These are phyloP conservation scores for Voacanga thouarsii DNA, from an alignment of 257 asterid genomes.

Conservation along the genomic window DNA sequence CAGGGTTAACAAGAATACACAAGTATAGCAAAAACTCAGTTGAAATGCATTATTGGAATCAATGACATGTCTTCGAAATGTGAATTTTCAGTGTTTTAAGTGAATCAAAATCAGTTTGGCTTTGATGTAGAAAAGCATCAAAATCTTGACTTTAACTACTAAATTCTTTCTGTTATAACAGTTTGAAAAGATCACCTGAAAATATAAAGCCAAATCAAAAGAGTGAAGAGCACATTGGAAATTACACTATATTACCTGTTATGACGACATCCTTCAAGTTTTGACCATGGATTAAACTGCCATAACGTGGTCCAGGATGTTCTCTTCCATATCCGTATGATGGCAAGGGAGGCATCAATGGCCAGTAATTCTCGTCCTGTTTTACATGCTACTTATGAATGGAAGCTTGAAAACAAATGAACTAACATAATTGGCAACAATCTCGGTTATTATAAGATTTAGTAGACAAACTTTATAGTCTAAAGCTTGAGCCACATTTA, in stretches of 20 bases:
- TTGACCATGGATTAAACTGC: constrained; percentile 94
- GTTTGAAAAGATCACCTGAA: background rate
- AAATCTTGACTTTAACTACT: background rate
- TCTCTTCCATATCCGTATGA: constrained; percentile 94
- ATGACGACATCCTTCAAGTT: constrained; percentile 79
- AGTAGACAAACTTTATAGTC: background rate
- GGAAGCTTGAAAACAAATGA: background rate
- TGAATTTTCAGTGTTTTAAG: background rate
- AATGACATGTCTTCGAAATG: background rate
- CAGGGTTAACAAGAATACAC: background rate
- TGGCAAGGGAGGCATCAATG: constrained; percentile 93
- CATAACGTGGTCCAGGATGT: constrained; percentile 77
- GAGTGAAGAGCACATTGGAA: background rate
- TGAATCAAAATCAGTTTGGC: background rate
- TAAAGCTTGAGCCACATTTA: background rate
- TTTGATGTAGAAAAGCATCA: background rate
- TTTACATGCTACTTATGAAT: constrained; percentile 22
- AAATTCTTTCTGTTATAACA: background rate
- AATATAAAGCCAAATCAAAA: background rate
- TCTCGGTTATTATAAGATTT: background rate
- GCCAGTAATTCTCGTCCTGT: constrained; percentile 82
- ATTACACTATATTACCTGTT: constrained; percentile 44
- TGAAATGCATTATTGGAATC: background rate
- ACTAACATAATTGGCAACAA: background rate
- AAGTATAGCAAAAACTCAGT: background rate